phyloP scores from a whole-genome alignment of 139 green algal species.

The Closterium sp. region DNA sequence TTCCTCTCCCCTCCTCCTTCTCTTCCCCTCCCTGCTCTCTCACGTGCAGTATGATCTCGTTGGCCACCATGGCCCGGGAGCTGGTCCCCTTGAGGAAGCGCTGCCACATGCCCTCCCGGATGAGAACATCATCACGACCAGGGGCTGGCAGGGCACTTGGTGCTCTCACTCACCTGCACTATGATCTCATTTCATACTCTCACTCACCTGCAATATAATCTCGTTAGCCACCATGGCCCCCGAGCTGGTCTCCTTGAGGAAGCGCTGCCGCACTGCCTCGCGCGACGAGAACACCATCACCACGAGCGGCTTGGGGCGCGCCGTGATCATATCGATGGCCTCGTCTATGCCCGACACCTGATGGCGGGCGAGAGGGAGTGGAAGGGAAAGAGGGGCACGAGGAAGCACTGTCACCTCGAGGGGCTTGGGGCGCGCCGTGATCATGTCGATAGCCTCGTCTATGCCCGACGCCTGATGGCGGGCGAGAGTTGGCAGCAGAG shows the following conservation, averaged over 20 bases:
- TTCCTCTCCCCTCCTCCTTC: neutral
- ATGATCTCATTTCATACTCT: no score
- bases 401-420: slow-evolving; percentile 49
- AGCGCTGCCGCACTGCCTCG: neutral
- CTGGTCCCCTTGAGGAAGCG: slow-evolving; percentile 47
- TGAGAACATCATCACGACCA: neutral
- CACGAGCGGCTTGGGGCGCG: neutral
- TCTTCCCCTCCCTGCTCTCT: neutral
- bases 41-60: slow-evolving; percentile 36
- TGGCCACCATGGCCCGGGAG: slow-evolving; percentile 36
- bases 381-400: no score
- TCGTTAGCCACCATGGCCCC: slow-evolving; percentile 42
- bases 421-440: slow-evolving; percentile 45
- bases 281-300: neutral
- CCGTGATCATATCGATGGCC: slow-evolving; percentile 42
- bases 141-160: no score
- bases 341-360: slow-evolving; percentile 43
- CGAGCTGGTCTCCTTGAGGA: slow-evolving; percentile 50
- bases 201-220: slow-evolving; percentile 19
- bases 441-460: slow-evolving; percentile 48
- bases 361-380: no score
- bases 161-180: no score
- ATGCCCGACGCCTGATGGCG: slow-evolving; percentile 35
- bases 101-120: neutral
- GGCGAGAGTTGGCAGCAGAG: neutral